Conservation (phyloP, 2,329 filamentous ascomycete species). For the Aspergillus sp. region DNA sequence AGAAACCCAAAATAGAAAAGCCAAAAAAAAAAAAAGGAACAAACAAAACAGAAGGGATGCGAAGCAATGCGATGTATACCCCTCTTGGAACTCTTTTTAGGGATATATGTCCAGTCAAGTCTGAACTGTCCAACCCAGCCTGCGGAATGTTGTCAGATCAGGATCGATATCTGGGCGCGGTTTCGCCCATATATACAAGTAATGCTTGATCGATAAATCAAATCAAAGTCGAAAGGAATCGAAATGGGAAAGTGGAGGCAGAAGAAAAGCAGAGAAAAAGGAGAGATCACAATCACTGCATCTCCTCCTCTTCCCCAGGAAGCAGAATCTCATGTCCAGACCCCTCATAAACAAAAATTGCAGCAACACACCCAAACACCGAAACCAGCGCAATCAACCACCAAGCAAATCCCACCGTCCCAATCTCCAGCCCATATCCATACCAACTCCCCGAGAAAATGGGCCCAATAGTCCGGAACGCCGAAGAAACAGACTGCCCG, state of each 20-base stretch:
- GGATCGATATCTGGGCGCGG: too few relatives aligned
- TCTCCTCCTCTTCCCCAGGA: slow-evolving; percentile 32
- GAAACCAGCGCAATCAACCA: slow-evolving; percentile 51
- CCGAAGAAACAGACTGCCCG: slow-evolving; percentile 50
- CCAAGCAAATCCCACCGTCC: slow-evolving; percentile 52
- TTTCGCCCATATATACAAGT: too few relatives aligned
- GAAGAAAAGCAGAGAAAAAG: neutral
- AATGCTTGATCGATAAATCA: too few relatives aligned
- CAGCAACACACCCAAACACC: slow-evolving; percentile 51
- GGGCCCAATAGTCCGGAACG: slow-evolving; percentile 52
- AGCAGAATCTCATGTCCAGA: slow-evolving; percentile 53
- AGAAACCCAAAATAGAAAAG: neutral
- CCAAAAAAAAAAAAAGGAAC: neutral
- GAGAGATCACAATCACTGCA: neutral
- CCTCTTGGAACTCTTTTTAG: neutral
- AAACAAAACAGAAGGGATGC: neutral
- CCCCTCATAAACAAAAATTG: slow-evolving; percentile 58
- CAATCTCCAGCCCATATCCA: slow-evolving; percentile 47
- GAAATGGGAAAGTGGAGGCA: neutral
- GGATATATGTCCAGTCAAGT: too few relatives aligned
- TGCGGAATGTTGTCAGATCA: too few relatives aligned
- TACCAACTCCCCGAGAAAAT: slow-evolving; percentile 51
- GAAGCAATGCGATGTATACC: neutral
- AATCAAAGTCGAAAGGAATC: too few relatives aligned
- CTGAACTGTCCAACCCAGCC: neutral